These are phyloP conservation scores for Hansenula sp. DNA, from an alignment of 1,139 yeast genomes.

Conservation along the genomic window DNA sequence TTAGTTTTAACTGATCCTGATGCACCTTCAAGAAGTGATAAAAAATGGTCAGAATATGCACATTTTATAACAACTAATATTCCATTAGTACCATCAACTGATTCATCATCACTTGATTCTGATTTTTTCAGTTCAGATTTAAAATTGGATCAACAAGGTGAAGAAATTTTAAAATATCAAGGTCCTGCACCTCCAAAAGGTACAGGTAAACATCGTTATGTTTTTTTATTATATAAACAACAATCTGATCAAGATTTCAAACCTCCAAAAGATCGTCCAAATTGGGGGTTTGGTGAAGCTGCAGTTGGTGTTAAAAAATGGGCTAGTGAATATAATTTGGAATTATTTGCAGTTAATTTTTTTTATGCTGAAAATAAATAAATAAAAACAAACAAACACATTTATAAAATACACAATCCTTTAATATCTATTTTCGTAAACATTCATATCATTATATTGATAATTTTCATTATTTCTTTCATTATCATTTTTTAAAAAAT, in stretches of 20 bases:
- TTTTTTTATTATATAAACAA: conserved; percentile 71
- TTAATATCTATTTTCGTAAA: conserved; percentile 13
- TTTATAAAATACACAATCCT: background rate
- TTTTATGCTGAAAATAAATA: conserved; percentile 31
- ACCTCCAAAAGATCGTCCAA: conserved; percentile 51
- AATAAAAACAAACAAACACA: background rate
- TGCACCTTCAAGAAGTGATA: conserved; percentile 80
- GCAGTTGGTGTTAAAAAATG: conserved; percentile 75
- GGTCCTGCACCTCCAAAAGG: conserved; percentile 90
- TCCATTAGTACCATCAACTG: conserved; percentile 16
- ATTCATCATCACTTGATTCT: background rate
- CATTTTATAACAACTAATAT: conserved; percentile 74
- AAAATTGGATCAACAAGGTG: conserved; percentile 19
- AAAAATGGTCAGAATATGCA: conserved; percentile 83
- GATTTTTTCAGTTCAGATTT: conserved; percentile 13
- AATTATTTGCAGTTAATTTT: conserved; percentile 77
- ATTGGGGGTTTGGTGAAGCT: conserved; percentile 83
- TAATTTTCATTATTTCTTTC: conserved; percentile 1
- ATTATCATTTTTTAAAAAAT: conserved; percentile 1
- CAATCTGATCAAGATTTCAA: conserved; percentile 24
- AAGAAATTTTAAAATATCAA: conserved; percentile 41
- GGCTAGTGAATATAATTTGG: conserved; percentile 58
- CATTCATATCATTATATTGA: conserved; percentile 12
- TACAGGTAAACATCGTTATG: conserved; percentile 85
- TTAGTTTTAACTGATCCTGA: conserved; percentile 88